phyloP scores from a whole-genome alignment of 2,329 filamentous ascomycete genomes.

The Fusarium nygamai region DNA sequence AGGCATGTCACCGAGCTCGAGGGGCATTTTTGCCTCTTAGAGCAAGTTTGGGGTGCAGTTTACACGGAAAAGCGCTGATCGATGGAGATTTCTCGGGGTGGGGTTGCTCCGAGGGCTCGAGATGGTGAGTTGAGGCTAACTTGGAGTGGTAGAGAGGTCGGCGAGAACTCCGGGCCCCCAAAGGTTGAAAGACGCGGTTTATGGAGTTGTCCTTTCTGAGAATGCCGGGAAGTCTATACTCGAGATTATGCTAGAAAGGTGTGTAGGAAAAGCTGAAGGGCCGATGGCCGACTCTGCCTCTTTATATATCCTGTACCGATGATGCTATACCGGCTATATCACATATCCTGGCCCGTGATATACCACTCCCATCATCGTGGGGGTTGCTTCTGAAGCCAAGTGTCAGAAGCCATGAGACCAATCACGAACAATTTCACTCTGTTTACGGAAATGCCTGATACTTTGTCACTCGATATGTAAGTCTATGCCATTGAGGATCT shows the following conservation, averaged over 20 bases:
- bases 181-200: neutral
- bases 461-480: neutral
- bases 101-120: constrained; percentile 38
- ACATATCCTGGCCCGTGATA: neutral
- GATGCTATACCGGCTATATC: neutral
- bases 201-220: neutral
- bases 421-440: neutral
- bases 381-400: neutral
- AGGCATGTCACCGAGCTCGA: constrained; percentile 4
- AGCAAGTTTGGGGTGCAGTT: constrained; percentile 32
- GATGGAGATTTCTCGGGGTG: constrained; percentile 40
- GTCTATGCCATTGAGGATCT: constrained; percentile 8
- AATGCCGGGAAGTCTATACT: neutral
- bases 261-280: neutral
- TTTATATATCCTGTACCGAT: neutral
- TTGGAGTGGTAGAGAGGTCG: constrained; percentile 13
- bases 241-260: neutral
- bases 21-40: constrained; percentile 3
- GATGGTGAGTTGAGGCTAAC: constrained; percentile 21
- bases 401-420: neutral
- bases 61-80: constrained; percentile 9
- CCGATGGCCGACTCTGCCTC: neutral
- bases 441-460: neutral
- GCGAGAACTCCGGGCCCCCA: constrained; percentile 42
- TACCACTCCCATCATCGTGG: neutral